Conservation (phyloP, 192 early-diverging fungal genomes). For the Rhizophagus sp. region DNA sequence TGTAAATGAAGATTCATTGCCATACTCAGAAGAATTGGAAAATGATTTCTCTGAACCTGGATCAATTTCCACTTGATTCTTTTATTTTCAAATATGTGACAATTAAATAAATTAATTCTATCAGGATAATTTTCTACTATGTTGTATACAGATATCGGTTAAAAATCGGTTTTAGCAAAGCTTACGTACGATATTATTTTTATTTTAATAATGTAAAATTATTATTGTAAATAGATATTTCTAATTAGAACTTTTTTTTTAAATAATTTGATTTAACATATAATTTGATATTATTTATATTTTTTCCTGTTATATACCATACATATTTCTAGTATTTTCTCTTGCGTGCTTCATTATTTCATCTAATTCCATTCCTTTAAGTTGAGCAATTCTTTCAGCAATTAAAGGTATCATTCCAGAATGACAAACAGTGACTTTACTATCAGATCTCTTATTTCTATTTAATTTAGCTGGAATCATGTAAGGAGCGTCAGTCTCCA, state of each 20-base stretch:
- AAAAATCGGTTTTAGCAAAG: background rate
- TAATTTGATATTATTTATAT: background rate
- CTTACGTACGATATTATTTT: background rate
- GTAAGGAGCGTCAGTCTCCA: conserved; percentile 33
- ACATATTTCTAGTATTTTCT: conserved; percentile 33
- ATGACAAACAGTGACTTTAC: conserved; percentile 24
- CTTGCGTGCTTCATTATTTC: conserved; percentile 16
- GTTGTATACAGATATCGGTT: too few relatives aligned
- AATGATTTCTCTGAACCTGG: background rate
- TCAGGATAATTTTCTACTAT: background rate
- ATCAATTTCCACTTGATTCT: background rate
- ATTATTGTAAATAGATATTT: background rate
- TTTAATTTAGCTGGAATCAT: conserved; percentile 27
- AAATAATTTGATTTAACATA: background rate
- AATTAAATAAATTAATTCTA: background rate
- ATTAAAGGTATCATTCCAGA: conserved; percentile 34
- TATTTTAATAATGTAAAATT: background rate
- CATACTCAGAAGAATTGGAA: background rate
- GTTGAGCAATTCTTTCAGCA: conserved; percentile 24
- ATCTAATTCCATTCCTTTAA: conserved; percentile 21
- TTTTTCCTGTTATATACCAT: conserved; percentile 22
- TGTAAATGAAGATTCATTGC: conserved; percentile 1
- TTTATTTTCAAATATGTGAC: background rate
- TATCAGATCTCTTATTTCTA: conserved; percentile 19
- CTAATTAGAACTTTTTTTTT: background rate